Base-by-base conservation (phyloP, 768 basidiomycete genomes). In the Xerocomellus amylosporus region DNA sequence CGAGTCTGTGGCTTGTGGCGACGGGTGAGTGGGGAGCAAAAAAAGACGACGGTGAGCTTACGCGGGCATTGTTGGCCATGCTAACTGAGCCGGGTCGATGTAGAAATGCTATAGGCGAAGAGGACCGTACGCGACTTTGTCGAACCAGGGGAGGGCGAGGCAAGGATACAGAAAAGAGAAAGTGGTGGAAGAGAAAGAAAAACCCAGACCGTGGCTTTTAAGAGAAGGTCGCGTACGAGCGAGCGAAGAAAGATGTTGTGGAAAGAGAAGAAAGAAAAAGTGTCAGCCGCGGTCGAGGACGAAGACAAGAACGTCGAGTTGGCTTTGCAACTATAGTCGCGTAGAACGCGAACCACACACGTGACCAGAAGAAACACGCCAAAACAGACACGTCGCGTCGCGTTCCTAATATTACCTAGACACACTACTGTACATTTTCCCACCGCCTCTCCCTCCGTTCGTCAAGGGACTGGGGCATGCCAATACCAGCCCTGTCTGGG, bases 51-150 rank as follows among this genome's bases (percentile, higher is more conserved):
- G 55, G 55, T 41, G 54, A 4, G 70, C 79, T 46, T 77, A 87
- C 86, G 67, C 86, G 84, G 68, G 67, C 67, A 67, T 80, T 75
- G 76, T 75, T 82, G 65, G 84, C 80, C 83, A 87, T 86, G 60
- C 55, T 66, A 61, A 58, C 43, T 50, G 52, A 39, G 44, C 30
- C 19, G 17, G n/a, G 55, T 54, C 19, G 44, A 44, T 37, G 52
- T 44, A 20, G 51, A 53, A 70, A 70, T 70, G 64, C 61, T 65
- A 65, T 59, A 65, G 48, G 26, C 53, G 46, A 39, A 26, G 46
- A 26, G 22, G 48, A 37, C 24, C 7, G 53, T 41, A 60, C 60
- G 46, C 46, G 58, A 58, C 56, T 43, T 51, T 39, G 57, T 50
- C 34, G 51, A 45, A 66, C 46, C 49, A 41, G 53, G 44, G 1